These are phyloP conservation scores for Aspergillus olivimuriae DNA, from an alignment of 495 filamentous ascomycete genomes.

Conservation along the genomic window DNA sequence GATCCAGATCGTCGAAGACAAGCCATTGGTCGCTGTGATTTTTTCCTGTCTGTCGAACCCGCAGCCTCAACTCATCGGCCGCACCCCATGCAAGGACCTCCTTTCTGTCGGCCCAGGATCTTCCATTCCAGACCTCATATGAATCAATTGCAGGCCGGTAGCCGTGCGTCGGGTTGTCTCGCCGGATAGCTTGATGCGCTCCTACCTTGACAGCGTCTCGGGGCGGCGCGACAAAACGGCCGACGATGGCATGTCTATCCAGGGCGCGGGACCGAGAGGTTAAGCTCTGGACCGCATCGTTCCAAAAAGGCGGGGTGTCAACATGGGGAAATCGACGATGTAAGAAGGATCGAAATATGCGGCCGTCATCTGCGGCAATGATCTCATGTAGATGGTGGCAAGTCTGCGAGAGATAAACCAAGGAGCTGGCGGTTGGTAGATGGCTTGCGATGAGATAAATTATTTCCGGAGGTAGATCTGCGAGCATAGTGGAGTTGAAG, in stretches of 20 bases:
- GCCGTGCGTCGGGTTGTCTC: slow-evolving; percentile 54
- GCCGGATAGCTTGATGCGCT: slow-evolving; percentile 21
- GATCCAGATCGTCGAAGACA: slow-evolving; percentile 44
- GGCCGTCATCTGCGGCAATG: slow-evolving; percentile 49
- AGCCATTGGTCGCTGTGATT: slow-evolving; percentile 33
- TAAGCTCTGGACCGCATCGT: slow-evolving; percentile 48
- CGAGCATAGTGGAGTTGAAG: slow-evolving; percentile 27
- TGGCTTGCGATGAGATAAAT: slow-evolving; percentile 48
- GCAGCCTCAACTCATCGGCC: slow-evolving; percentile 49
- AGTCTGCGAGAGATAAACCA: slow-evolving; percentile 44
- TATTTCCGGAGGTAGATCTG: slow-evolving; percentile 56
- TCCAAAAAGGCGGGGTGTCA: slow-evolving; percentile 37
- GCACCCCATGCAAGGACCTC: slow-evolving; percentile 59
- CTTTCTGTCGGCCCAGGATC: slow-evolving; percentile 45
- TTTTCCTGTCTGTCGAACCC: slow-evolving; percentile 27
- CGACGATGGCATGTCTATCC: slow-evolving; percentile 53
- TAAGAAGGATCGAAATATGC: slow-evolving; percentile 45
- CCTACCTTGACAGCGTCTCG: slow-evolving; percentile 24
- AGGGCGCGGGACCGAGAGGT: slow-evolving; percentile 53
- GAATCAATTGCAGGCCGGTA: slow-evolving; percentile 58
- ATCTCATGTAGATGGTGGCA: slow-evolving; percentile 45
- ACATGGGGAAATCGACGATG: slow-evolving; percentile 46
- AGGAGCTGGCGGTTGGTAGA: slow-evolving; percentile 44
- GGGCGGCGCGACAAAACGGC: slow-evolving; percentile 44
- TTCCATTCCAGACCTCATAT: slow-evolving; percentile 49